Evolutionary conservation across 2,329 filamentous ascomycete genomes (phyloP), one percentile per base, ranked within the genome.

Genomic region (Talaromyces sp.): DNA sequence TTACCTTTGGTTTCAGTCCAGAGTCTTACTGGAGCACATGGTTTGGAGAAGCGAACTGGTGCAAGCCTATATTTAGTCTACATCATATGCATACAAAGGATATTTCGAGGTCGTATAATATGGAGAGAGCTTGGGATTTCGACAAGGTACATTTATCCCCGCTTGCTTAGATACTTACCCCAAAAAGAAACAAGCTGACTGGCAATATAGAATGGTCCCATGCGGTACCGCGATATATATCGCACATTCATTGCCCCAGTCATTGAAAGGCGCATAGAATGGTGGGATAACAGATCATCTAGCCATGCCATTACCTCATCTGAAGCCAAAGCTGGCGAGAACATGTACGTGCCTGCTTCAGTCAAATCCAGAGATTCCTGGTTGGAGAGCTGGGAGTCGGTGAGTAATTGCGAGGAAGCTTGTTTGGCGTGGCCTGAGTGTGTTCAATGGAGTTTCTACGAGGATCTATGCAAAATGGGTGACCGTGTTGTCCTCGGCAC

Each of bases 1-100:
- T 73, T 52, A 80, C 78, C 8, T 65, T 62, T 37, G 64, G 25
- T 63, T 83, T 54, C 76, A 80, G 35, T 80, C 69, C 59, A 28
- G 66, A 51, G 61, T 61, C 61, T 22, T 63, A 65, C 58, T 64
- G 62, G 63, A 62, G 51, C 11, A 64, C 57, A 1, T 62, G 61
- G 63, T 66, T 59, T 36, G 61, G 64, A n/a, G 60, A 43, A 3
- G 73, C 69, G 3, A 79, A 81, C 60, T 84, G 81, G 81, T 84
- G 81, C 61, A 76, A 81, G 62, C 81, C 81, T 8, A 75, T 82
- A 17, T 66, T 64, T 36, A 66, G 64, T 60, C 64, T 64, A 63
- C 66, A 68, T 33, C 64, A 67, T 50, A 65, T 61, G 2, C 65
- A 67, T n/a, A 40, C 58, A 10, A 62, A 62, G 13, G 66, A 68